Percentiles rank a stretch among this genome's conserved stretches.
Conservation (phyloP, 208 protist genomes). For the Sergeia podlipaevii region DNA sequence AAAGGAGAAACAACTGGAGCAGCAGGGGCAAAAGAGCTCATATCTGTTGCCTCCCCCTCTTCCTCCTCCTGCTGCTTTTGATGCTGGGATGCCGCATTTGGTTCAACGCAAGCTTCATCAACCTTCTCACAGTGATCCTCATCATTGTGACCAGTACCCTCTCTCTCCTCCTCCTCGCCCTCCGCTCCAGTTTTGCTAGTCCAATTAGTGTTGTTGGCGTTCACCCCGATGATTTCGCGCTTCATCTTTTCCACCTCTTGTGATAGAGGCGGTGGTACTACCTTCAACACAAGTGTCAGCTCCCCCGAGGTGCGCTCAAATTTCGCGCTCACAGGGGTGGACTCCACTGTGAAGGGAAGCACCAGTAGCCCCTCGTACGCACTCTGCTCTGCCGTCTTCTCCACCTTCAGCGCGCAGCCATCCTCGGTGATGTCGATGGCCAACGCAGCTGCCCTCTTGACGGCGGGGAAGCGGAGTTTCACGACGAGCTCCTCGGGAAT, state of each 20-base stretch:
- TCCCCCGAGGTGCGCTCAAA: constrained; percentile 48
- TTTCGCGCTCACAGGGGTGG: constrained; percentile 49
- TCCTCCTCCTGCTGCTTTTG: neutral
- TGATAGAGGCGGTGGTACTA: constrained; percentile 56
- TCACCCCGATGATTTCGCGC: constrained; percentile 29
- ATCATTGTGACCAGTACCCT: neutral
- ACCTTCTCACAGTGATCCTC: neutral
- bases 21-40: neutral
- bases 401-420: constrained; percentile 43
- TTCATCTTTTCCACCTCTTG: constrained; percentile 25
- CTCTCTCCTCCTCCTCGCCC: neutral
- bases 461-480: constrained; percentile 60
- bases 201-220: neutral
- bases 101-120: neutral
- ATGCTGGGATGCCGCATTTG: neutral
- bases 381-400: constrained; percentile 28
- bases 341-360: constrained; percentile 77
- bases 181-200: constrained; percentile 1
- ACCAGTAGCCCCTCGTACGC: constrained; percentile 56
- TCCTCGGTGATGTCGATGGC: constrained; percentile 59
- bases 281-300: constrained; percentile 66
- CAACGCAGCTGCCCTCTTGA: constrained; percentile 37
- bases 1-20: neutral
- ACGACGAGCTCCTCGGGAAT: constrained; percentile 80
- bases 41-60: constrained; percentile 6